Base-by-base conservation (phyloP, 164 flowering plant genomes). In the Chimonanthus praecox region DNA sequence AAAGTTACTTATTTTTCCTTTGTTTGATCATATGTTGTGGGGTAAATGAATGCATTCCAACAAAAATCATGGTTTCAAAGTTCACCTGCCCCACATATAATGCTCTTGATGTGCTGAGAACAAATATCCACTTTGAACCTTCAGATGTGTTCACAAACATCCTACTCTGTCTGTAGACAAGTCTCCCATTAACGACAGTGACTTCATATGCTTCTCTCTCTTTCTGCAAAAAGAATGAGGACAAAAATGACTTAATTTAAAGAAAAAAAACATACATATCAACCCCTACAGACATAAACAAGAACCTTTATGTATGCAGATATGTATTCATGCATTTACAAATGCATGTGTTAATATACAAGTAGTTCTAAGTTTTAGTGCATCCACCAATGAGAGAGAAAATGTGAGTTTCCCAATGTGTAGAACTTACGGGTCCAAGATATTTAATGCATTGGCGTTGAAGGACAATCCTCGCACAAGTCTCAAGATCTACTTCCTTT, bases 151-250 rank as follows among this genome's bases (percentile, higher is more conserved):
- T 61, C 61, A 92, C 64, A 21, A 64, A 61, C 13, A 3, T 58
- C 58, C 87, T 77, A 73, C 84, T 82, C 72, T 87, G 85, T 65
- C 67, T 85, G 82, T 87, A 88, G 4, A 85, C 76, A 54, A 92
- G 86, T 81, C 77, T 90, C 74, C 97, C 92, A 67, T 67, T 64
- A 10, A 84, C 85, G 8, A 90, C 82, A 0, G 79, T 76, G 64
- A 92, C 96, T 88, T 89, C 91, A 78, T 79, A 89, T 60, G 80
- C 75, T 73, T 86, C 86, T 73, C 95, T 88, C 76, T 92, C 94
- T 72, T 82, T 87, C 95, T 92, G 85, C 71, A 70, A 81, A 47
- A 21, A 72, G 49, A 67, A 43, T 10, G 21, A 20, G 47, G 50
- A 68, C 61, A 7, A 49, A 13, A 16, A 49, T 70, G 69, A 75